These are phyloP conservation scores for Colletotrichum cordylinicola DNA, from an alignment of 2,329 filamentous ascomycete species.

Conservation along the genomic window DNA sequence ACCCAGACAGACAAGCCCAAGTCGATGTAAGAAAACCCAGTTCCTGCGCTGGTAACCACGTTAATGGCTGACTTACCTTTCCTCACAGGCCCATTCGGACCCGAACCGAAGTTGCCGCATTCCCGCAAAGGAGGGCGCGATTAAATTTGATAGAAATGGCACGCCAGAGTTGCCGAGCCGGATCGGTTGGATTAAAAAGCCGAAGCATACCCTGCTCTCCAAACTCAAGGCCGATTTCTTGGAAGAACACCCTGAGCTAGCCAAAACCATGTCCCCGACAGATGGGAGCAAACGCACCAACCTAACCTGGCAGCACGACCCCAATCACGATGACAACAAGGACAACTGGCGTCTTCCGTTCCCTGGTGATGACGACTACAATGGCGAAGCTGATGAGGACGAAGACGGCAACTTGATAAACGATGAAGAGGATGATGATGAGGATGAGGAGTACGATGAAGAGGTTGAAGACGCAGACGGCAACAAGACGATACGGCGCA, in stretches of 20 bases:
- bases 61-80: neutral
- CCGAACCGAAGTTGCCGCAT: conserved; percentile 19
- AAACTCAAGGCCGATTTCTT: conserved; percentile 29
- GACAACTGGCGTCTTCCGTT: conserved; percentile 5
- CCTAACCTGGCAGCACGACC: conserved; percentile 33
- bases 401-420: conserved; percentile 26
- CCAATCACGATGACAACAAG: conserved; percentile 34
- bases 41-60: neutral
- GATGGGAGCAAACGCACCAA: conserved; percentile 19
- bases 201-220: conserved; percentile 19
- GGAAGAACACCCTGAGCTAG: conserved; percentile 29
- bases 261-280: conserved; percentile 33
- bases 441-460: neutral
- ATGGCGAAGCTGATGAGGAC: neutral
- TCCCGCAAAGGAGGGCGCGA: neutral
- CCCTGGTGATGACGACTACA: neutral
- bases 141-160: neutral
- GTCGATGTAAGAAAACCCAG: conserved; percentile 7
- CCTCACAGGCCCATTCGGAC: conserved; percentile 17
- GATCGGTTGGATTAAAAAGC: conserved; percentile 34
- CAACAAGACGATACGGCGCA: neutral
- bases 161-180: conserved; percentile 32
- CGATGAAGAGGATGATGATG: conserved; percentile 27
- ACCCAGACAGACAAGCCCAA: conserved; percentile 10
- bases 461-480: neutral